phyloP scores from a whole-genome alignment of 2,329 filamentous ascomycete genomes.

The Endoconidiophora polonica region DNA sequence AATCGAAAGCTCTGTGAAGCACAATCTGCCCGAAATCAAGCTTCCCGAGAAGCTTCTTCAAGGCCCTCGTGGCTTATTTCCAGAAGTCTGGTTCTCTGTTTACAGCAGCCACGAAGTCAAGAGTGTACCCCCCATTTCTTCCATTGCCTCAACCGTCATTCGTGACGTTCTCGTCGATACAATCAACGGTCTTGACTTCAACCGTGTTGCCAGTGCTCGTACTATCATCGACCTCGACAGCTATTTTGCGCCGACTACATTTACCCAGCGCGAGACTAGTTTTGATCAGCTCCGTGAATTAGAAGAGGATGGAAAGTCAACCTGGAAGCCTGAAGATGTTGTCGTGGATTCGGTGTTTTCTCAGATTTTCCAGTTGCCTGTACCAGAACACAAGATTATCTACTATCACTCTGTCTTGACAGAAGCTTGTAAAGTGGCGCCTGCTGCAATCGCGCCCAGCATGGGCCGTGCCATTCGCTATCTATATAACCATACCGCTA shows the following conservation, averaged over 20 bases:
- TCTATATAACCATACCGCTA: slow-evolving; percentile 66
- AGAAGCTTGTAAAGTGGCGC: slow-evolving; percentile 88
- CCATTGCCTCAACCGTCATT: slow-evolving; percentile 67
- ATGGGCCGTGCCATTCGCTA: slow-evolving; percentile 85
- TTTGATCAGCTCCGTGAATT: slow-evolving; percentile 74
- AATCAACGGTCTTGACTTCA: slow-evolving; percentile 87
- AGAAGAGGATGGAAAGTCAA: slow-evolving; percentile 41
- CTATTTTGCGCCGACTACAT: slow-evolving; percentile 79
- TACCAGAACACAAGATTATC: slow-evolving; percentile 79
- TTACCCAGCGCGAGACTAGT: slow-evolving; percentile 81
- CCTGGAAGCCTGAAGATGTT: slow-evolving; percentile 96
- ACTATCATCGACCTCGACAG: slow-evolving; percentile 89
- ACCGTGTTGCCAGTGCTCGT: slow-evolving; percentile 70
- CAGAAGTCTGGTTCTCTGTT: slow-evolving; percentile 86
- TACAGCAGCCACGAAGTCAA: slow-evolving; percentile 75
- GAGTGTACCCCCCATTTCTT: slow-evolving; percentile 63
- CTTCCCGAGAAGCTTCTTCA: slow-evolving; percentile 62
- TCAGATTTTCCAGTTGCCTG: slow-evolving; percentile 76
- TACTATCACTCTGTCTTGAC: slow-evolving; percentile 95
- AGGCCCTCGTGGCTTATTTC: slow-evolving; percentile 64
- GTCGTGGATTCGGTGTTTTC: slow-evolving; percentile 96
- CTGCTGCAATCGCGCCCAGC: slow-evolving; percentile 88
- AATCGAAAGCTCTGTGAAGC: slow-evolving; percentile 47
- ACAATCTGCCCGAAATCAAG: slow-evolving; percentile 57
- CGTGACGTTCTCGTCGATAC: slow-evolving; percentile 80